phyloP scores from a whole-genome alignment of 2,329 filamentous ascomycete genomes.

The Cryphonectria naterciae region DNA sequence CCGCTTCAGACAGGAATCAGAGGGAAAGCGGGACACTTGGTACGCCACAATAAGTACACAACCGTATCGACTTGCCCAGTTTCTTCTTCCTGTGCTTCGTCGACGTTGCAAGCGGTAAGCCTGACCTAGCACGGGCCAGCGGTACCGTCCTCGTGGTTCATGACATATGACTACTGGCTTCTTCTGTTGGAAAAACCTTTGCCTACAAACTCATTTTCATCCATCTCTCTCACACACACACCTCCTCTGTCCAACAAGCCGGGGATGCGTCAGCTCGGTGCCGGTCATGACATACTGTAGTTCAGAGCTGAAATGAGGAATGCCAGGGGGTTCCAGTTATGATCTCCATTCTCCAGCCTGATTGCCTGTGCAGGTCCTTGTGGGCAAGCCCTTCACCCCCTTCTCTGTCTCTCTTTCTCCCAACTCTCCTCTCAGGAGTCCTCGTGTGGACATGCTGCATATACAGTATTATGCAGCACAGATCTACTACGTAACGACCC shows the following conservation, averaged over 20 bases:
- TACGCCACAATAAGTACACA: conserved; percentile 1
- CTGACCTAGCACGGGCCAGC: conserved; percentile 11
- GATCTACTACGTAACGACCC: not conserved
- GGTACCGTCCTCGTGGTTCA: not conserved
- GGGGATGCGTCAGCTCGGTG: conserved; percentile 20
- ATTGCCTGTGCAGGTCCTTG: not conserved
- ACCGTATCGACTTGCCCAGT: not conserved
- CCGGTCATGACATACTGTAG: not conserved
- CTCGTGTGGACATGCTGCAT: not conserved
- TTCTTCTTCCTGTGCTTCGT: not conserved
- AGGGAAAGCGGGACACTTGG: not conserved
- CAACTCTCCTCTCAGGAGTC: not conserved
- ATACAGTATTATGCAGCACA: conserved; percentile 1
- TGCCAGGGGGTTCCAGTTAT: conserved; percentile 3
- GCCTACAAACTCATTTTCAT: not conserved
- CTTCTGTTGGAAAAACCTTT: not conserved
- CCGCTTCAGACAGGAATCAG: not conserved
- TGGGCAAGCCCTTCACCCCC: not conserved
- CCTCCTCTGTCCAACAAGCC: not conserved
- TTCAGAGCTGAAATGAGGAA: not conserved
- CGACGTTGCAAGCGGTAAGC: not conserved
- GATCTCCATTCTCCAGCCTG: not conserved
- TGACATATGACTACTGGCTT: not conserved
- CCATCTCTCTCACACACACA: not conserved
- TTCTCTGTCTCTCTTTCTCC: not conserved